These are phyloP conservation scores for Dioszegia crocea DNA, from an alignment of 768 basidiomycete species.

Conservation along the genomic window DNA sequence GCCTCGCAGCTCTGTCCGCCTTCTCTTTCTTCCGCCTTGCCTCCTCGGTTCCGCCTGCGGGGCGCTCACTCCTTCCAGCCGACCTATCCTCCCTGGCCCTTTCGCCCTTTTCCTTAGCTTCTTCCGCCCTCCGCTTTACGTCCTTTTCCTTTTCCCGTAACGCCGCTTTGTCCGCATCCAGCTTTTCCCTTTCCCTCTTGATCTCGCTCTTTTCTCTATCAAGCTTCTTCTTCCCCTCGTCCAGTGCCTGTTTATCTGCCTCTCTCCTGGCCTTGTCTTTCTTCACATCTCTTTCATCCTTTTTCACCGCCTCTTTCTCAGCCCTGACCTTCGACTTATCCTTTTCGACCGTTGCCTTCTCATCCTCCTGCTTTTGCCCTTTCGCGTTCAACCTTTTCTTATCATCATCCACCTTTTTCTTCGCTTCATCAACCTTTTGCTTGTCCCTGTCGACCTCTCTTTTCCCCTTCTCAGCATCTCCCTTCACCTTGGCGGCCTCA, in stretches of 20 bases:
- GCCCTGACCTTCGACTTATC: neutral
- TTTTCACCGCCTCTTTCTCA: neutral
- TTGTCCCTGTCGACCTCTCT: constrained; percentile 1
- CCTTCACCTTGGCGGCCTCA: neutral
- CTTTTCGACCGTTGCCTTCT: neutral
- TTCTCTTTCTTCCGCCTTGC: constrained; percentile 1
- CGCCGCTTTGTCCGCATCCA: neutral
- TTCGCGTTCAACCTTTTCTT: neutral
- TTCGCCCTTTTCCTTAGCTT: neutral
- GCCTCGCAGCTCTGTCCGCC: constrained; percentile 1
- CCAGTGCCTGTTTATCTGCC: neutral
- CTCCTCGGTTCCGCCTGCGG: neutral
- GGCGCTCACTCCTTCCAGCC: neutral
- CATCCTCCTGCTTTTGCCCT: neutral
- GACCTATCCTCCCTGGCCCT: too few relatives aligned
- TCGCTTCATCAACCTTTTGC: constrained; percentile 8
- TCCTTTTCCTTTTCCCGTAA: neutral
- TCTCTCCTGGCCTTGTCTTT: constrained; percentile 7
- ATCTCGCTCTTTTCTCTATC: constrained; percentile 1
- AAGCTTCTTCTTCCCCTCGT: neutral
- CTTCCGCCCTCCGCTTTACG: neutral
- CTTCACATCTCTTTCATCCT: neutral
- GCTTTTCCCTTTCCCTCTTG: neutral
- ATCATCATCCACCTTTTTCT: constrained; percentile 3
- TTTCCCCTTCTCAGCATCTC: neutral